Base-by-base conservation (phyloP, 2,329 filamentous ascomycete genomes). In the Xylariaceae sp. region DNA sequence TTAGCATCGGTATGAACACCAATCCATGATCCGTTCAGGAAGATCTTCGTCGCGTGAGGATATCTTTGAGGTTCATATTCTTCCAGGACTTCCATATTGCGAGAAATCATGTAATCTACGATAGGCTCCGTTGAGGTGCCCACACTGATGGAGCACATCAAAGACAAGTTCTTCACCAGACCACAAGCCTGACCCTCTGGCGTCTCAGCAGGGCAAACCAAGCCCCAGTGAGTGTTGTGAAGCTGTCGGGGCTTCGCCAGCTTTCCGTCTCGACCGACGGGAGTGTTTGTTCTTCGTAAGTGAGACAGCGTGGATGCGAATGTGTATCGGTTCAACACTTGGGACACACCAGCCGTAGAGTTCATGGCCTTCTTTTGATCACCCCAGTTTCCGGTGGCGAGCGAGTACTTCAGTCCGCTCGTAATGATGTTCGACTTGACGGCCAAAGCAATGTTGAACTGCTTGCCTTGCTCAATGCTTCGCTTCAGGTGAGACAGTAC, bases 141-240 rank as follows among this genome's bases (percentile, higher is more conserved):
- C 53, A 97, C 92, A 69, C 92, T 97, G 71, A 99, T 92, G 69
- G 96, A 97, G 72, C 94, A 97, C 93, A 99, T 97, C 55, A 99
- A 81, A 4, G 94, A 92, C 72, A 99, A 72, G 71, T 99, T 99
- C 81, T 99, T 99, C 75, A 99, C 94, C 65, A 99, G 80, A 77
- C 94, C 94, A 78, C 94, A 99, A 75, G 94, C 94, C 74, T 99
- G 94, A 64, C 94, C 94, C 83, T 99, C 94, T 23, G 94, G 94
- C 13, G 94, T 99, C 74, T 99, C 94, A 35, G 94, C 93, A 35
- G 94, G 94, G 74, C 94, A 99, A 15, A 99, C 93, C 68, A 97
- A 79, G 64, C 94, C 94, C 94, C 94, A 99, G 73, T 99, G 94
- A 5, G 93, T 97, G 75, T 97, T 97, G 80, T 99, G 94, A 64